Evolutionary conservation across 169 alveolate species (phyloP).

Genomic region (Plasmodium inui): DNA sequence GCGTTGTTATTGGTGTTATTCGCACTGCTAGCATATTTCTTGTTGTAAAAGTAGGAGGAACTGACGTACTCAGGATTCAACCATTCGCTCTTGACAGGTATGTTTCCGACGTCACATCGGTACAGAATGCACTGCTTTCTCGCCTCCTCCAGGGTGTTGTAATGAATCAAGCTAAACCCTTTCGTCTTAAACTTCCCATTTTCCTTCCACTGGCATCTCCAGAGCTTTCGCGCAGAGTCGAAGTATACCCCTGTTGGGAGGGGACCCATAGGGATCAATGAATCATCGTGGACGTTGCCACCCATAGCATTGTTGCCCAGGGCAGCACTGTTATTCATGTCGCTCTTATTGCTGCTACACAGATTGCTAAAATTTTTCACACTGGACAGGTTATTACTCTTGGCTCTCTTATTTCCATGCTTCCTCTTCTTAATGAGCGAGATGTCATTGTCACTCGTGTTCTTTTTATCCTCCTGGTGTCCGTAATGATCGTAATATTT

Average conservation of each 20-base stretch:
- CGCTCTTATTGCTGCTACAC: conserved; percentile 11
- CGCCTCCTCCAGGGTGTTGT: conserved; percentile 89
- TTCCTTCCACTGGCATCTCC: conserved; percentile 94
- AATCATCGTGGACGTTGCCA: conserved; percentile 71
- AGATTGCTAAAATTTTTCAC: conserved; percentile 31
- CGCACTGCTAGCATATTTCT: conserved; percentile 40
- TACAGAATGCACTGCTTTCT: conserved; percentile 87
- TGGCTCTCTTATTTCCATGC: conserved; percentile 46
- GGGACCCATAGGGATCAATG: conserved; percentile 87
- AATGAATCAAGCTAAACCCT: conserved; percentile 88
- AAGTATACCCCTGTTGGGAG: conserved; percentile 91
- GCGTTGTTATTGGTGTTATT: neutral
- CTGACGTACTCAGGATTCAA: conserved; percentile 82
- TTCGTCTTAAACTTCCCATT: conserved; percentile 91
- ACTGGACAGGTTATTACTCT: conserved; percentile 48
- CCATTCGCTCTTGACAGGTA: conserved; percentile 90
- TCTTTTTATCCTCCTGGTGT: conserved; percentile 48
- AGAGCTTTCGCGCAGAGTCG: conserved; percentile 89
- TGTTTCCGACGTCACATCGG: conserved; percentile 90
- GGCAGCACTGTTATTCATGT: neutral
- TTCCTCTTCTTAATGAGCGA: conserved; percentile 27
- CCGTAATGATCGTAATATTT: conserved; percentile 25
- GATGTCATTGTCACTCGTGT: conserved; percentile 62
- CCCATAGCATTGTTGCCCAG: neutral
- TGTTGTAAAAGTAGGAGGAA: conserved; percentile 27